Evolutionary conservation across 495 filamentous ascomycete species (phyloP).

Genomic region (Bacidia gigantensis): DNA sequence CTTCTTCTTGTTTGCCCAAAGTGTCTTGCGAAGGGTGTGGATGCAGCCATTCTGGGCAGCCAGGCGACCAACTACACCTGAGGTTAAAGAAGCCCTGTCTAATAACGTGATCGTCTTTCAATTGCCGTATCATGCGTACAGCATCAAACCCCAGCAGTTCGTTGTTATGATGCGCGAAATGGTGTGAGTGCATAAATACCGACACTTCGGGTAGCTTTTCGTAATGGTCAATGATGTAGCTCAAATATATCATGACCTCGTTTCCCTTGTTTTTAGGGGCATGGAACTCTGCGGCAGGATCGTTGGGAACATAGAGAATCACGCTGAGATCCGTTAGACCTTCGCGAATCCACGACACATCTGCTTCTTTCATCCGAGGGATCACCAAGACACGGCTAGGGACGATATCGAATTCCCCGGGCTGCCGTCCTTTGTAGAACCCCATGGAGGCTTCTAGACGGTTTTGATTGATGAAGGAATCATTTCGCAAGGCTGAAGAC

Average conservation of each 20-base stretch:
- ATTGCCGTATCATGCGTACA: slow-evolving; percentile 36
- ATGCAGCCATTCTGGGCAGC: slow-evolving; percentile 55
- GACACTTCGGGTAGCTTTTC: slow-evolving; percentile 50
- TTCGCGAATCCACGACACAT: slow-evolving; percentile 46
- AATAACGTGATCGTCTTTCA: slow-evolving; percentile 39
- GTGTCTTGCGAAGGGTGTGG: slow-evolving; percentile 38
- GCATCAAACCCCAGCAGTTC: slow-evolving; percentile 35
- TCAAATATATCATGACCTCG: slow-evolving; percentile 64
- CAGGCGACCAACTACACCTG: slow-evolving; percentile 46
- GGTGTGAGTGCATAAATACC: slow-evolving; percentile 59
- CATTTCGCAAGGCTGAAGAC: too few species aligned
- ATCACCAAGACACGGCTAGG: slow-evolving; percentile 45
- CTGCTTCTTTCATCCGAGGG: slow-evolving; percentile 39
- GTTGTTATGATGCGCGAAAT: slow-evolving; percentile 54
- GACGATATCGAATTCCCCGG: slow-evolving; percentile 3
- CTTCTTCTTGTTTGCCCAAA: slow-evolving; percentile 46
- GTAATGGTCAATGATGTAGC: slow-evolving; percentile 61
- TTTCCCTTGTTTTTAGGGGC: slow-evolving; percentile 63
- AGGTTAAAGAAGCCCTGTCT: slow-evolving; percentile 53
- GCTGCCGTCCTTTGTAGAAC: background rate
- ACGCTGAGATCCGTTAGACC: slow-evolving; percentile 42
- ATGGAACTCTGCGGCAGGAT: slow-evolving; percentile 43
- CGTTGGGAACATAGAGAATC: slow-evolving; percentile 53
- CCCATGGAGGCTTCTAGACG: too few species aligned
- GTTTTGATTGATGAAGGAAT: too few species aligned